phyloP scores from a whole-genome alignment of 106 monocot genomes.

The Triglochin maritima region DNA sequence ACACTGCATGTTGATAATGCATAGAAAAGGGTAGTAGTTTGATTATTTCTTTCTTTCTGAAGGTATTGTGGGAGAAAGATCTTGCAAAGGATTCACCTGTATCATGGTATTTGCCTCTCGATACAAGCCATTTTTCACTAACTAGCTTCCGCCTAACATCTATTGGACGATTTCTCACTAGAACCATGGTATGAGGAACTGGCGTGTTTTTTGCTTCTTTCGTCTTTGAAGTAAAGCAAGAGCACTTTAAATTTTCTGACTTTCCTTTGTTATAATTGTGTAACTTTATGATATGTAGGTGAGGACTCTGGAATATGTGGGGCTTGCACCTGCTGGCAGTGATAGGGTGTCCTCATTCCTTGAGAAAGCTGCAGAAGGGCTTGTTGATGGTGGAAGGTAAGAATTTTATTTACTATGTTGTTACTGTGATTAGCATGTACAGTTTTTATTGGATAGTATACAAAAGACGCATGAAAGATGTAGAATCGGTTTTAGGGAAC shows the following conservation, averaged over 20 bases:
- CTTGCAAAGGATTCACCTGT: slow-evolving; percentile 78
- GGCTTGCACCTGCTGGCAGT: slow-evolving; percentile 85
- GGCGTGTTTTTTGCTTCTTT: not conserved
- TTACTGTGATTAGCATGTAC: not conserved
- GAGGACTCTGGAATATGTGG: slow-evolving; percentile 52
- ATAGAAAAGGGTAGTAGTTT: not conserved
- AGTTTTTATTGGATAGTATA: not conserved
- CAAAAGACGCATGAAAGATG: too few species aligned
- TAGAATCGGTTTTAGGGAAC: too few species aligned
- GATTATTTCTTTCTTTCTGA: slow-evolving; percentile 3
- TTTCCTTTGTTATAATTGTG: not conserved
- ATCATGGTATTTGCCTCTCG: slow-evolving; percentile 86
- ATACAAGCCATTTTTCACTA: slow-evolving; percentile 62
- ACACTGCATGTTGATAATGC: not conserved
- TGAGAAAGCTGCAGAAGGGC: slow-evolving; percentile 94
- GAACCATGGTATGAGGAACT: slow-evolving; percentile 44
- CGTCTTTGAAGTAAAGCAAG: not conserved
- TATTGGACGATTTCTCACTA: slow-evolving; percentile 67
- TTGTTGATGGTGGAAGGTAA: slow-evolving; percentile 92
- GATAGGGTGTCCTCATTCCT: slow-evolving; percentile 75
- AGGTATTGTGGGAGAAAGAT: slow-evolving; percentile 86
- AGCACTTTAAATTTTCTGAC: not conserved
- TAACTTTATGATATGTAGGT: slow-evolving; percentile 34
- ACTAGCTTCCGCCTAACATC: slow-evolving; percentile 78
- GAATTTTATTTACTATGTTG: not conserved